Conservation (phyloP, 768 basidiomycete genomes). For the Pholiota molesta region DNA sequence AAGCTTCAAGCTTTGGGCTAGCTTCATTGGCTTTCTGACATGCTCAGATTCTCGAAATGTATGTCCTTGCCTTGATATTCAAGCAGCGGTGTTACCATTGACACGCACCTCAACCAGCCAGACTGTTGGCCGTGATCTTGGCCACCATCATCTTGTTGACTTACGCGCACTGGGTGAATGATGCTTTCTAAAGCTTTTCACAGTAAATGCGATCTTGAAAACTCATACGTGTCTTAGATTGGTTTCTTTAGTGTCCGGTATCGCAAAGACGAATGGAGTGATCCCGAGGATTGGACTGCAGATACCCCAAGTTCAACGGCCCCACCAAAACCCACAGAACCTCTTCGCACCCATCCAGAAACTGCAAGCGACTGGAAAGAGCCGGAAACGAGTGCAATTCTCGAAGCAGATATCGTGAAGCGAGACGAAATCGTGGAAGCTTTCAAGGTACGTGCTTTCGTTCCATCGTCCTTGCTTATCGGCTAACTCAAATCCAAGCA, state of each 20-base stretch:
- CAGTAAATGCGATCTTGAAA: not conserved
- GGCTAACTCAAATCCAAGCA: conserved; percentile 57
- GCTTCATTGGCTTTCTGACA: not conserved
- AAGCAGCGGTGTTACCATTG: not conserved
- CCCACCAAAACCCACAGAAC: not conserved
- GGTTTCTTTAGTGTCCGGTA: not conserved
- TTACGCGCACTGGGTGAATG: not conserved
- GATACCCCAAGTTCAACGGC: not conserved
- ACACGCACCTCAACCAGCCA: not conserved
- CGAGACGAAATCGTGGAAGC: conserved; percentile 75
- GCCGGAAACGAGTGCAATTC: conserved; percentile 1
- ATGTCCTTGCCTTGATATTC: not conserved
- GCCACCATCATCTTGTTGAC: not conserved
- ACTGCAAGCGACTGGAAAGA: not conserved
- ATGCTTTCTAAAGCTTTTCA: too few relatives aligned
- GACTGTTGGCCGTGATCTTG: not conserved
- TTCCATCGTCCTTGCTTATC: too few relatives aligned
- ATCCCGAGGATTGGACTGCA: not conserved
- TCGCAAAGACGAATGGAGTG: conserved; percentile 2
- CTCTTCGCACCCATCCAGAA: not conserved
- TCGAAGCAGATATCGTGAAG: conserved; percentile 36
- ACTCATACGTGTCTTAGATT: not conserved
- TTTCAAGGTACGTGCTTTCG: conserved; percentile 65
- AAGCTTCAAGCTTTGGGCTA: too few relatives aligned
- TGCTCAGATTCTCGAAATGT: not conserved